Base-by-base conservation (phyloP, 495 filamentous ascomycete genomes). In the Amorphotheca resinae region DNA sequence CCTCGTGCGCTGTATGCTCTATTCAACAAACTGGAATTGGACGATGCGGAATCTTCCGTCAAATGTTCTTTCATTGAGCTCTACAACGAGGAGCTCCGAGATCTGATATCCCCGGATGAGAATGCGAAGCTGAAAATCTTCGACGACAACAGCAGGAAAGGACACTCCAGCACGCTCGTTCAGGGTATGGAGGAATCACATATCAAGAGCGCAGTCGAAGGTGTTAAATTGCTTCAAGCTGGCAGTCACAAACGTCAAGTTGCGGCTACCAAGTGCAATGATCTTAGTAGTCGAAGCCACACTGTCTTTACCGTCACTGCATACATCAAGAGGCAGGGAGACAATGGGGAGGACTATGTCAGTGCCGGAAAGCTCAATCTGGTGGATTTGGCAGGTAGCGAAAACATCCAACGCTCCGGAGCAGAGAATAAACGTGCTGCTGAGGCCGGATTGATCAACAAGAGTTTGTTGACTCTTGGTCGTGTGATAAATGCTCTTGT, bases 1-100 rank as follows among this genome's bases (percentile, higher is more conserved):
- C 91, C 91, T 1, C 78, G 91, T 17, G 85, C 82, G 0, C 65
- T 98, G 7, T 81, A 95, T 47, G 77, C 84, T 0, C 65, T 98
- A 0, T 98, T 96, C 57, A 66, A 70, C 49, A 87, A 84, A 58
- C 72, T 98, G 1, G 82, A 89, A 33, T 55, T 60, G 15, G 79
- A 83, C 20, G 80, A 82, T n/a, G 74, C 68, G 0, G 93, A 98
- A 53, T 85, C 76, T 57, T 85, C 78, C 9, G 89, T 98, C 42
- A 95, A 95, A 55, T 95, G 89, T 65, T 96, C 93, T 1, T 98
- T 95, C 55, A 95, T 98, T 54, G 91, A 98, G 58, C 65, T 98
- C 1, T 98, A 98, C 61, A 98, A 98, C 50, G 91, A 98, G 59
- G 91, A 96, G 53, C 70, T 98, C 16, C 82, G 87, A 2, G 91